Base-by-base conservation (phyloP, 192 early-diverging fungal species). In the Entomortierella parvispora region DNA sequence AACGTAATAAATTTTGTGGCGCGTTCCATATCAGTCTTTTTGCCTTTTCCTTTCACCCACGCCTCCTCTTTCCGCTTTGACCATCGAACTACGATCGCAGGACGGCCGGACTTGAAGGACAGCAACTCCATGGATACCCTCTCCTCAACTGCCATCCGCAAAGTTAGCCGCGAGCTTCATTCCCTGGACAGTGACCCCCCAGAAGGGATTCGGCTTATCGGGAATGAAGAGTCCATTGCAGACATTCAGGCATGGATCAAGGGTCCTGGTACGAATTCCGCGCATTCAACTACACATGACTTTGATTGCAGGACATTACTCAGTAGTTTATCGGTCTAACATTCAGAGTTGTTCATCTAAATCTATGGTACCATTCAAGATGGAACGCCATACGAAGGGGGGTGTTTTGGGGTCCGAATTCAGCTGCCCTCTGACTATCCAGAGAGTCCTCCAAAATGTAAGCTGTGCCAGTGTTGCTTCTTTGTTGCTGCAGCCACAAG, bases 161-260 rank as follows among this genome's bases (percentile, higher is more conserved):
- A 86, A 46, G 72, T 92, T 1, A 80, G 74, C 2, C 82, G 78
- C 31, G 93, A 95, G 61, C 62, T 94, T 23, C 64, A 80, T 34
- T 61, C 52, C 17, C 83, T 93, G 22, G 57, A 86, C 18, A 56
- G 68, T 17, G 80, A 76, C 14, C 93, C 94, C 10, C 92, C 90
- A n/a, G 95, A 98, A 61, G 96, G 93, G 45, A 95, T 98, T 68
- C 70, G 80, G 37, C 72, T 95, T n/a, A 82, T 90, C 7, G 61
- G 88, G 7, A 91, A 92, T 68, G 87, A 94, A 17, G 87, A 90
- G 31, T 68, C 89, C 43, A 34, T 98, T 14, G 82, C 87, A 9
- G 95, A 98, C 68, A 90, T 98, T 60, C 88, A 92, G 58, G 96
- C 95, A 4, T 90, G 89, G 84, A 90, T 98, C 26, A 81, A 85